These are phyloP conservation scores for Colletotrichum orchidophilum DNA, from an alignment of 2,329 filamentous ascomycete genomes.

Conservation along the genomic window DNA sequence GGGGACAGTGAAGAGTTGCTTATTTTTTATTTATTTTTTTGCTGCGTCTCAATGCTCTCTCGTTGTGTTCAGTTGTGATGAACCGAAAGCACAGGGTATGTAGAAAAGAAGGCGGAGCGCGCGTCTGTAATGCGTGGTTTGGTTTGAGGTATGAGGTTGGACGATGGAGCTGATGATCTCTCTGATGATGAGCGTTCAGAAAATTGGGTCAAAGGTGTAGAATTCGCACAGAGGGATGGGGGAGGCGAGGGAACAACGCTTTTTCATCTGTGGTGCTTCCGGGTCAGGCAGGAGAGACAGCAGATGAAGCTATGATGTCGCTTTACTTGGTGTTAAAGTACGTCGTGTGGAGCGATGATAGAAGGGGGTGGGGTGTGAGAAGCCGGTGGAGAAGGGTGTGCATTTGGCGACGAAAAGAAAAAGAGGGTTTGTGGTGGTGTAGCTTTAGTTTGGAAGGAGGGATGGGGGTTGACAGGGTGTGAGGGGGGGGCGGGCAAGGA, in stretches of 20 bases:
- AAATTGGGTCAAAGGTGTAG: constrained; percentile 31
- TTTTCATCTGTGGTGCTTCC: constrained; percentile 35
- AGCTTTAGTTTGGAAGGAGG: constrained; percentile 4
- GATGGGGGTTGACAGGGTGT: constrained; percentile 17
- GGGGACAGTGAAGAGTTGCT: constrained; percentile 1
- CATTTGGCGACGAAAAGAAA: neutral
- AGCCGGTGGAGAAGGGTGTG: neutral
- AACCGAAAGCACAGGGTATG: constrained; percentile 20
- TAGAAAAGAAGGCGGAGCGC: constrained; percentile 27
- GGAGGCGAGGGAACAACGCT: constrained; percentile 36
- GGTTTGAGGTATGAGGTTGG: constrained; percentile 31
- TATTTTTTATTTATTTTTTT: neutral
- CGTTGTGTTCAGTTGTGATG: neutral
- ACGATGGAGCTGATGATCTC: constrained; percentile 31
- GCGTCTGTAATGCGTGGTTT: constrained; percentile 14
- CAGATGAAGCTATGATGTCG: constrained; percentile 36
- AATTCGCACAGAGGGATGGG: constrained; percentile 21
- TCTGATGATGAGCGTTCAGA: constrained; percentile 32
- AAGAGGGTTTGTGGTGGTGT: constrained; percentile 27
- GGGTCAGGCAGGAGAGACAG: constrained; percentile 34
- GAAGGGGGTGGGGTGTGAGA: constrained; percentile 8
- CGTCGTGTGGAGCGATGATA: constrained; percentile 32
- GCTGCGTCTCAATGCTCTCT: neutral
- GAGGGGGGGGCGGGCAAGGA: neutral
- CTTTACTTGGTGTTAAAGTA: constrained; percentile 30